These are phyloP conservation scores for Aciculosporium take DNA, from an alignment of 2,329 filamentous ascomycete species.

Conservation along the genomic window DNA sequence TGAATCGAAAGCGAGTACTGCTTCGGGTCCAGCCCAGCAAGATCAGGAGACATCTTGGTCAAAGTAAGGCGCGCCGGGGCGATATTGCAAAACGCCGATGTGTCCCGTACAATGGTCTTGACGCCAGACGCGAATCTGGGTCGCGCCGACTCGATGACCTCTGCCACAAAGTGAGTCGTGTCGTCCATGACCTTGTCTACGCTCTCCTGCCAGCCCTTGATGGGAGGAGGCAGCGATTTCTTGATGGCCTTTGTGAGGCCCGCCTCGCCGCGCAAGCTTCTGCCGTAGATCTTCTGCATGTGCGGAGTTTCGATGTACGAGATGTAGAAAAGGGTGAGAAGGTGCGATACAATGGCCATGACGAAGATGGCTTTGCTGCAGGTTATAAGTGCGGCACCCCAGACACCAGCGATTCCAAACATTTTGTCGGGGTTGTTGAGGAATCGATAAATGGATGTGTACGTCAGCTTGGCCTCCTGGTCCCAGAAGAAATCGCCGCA, in stretches of 20 bases:
- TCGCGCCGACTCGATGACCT: constrained; percentile 71
- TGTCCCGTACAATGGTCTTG: constrained; percentile 76
- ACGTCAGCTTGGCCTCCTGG: constrained; percentile 74
- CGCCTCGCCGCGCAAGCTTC: constrained; percentile 68
- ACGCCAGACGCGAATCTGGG: constrained; percentile 79
- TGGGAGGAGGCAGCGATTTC: constrained; percentile 66
- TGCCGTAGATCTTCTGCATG: constrained; percentile 95
- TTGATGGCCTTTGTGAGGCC: constrained; percentile 86
- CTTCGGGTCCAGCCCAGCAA: constrained; percentile 65
- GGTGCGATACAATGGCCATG: constrained; percentile 72
- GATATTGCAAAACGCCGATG: constrained; percentile 73
- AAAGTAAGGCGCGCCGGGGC: constrained; percentile 79
- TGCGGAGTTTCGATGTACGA: constrained; percentile 90
- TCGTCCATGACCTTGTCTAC: constrained; percentile 80
- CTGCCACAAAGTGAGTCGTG: constrained; percentile 78
- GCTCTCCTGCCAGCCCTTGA: constrained; percentile 72
- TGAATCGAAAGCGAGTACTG: constrained; percentile 67
- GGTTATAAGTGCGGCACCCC: constrained; percentile 88
- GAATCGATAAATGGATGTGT: constrained; percentile 95
- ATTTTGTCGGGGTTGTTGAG: constrained; percentile 95
- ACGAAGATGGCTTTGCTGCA: constrained; percentile 78
- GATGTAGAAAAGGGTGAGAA: constrained; percentile 75
- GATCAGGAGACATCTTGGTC: constrained; percentile 61
- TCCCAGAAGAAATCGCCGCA: constrained; percentile 98
- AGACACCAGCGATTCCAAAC: constrained; percentile 85